Base-by-base conservation (phyloP, 208 protist genomes). In the Acanthamoeba polyphaga region DNA sequence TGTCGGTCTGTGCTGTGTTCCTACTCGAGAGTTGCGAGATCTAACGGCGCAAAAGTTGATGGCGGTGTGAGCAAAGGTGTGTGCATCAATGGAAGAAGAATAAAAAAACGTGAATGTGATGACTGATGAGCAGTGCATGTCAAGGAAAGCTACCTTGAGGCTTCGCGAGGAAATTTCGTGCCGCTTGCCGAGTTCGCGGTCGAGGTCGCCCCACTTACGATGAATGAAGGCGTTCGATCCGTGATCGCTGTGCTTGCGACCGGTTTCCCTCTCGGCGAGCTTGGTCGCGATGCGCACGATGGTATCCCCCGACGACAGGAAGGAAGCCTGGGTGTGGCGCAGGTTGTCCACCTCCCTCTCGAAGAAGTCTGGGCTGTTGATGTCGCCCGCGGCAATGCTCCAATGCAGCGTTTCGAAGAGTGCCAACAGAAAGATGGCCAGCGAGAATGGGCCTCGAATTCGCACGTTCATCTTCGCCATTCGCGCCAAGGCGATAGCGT, bases 321-420 rank as follows among this genome's bases (percentile, higher is more conserved):
- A 64, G 51, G 51, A 64, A 55, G 51, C 24, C 53, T 82, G 74
- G 34, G 53, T 55, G 15, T 7, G 43, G 22, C 80, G 43, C 4
- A 88, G 0, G 80, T 88, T 88, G 53, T 64, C 80, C 10, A 88
- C 80, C 51, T 88, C 80, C 12, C 80, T n/a, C 51, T 66, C 80
- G 49, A 88, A 64, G n/a, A 88, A 88, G 3, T 64, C 80, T 7
- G 80, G 10, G 51, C 80, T 38, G 53, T 64, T 88, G 27, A 64
- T 24, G 43, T 64, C 51, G 51, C n/a, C 46, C 8, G 51, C 80
- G 4, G 27, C 46, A 32, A 88, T 9, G 12, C 80, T 66, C 80
- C 80, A 88, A 43, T 88, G 80, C 12, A 88, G 46, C 27, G 80
- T 64, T n/a, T 88, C 80, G 10, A 88, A 27, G 0, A 88, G 27